phyloP scores from a whole-genome alignment of 805 yeast species.

The Lachancea kluyveri region DNA sequence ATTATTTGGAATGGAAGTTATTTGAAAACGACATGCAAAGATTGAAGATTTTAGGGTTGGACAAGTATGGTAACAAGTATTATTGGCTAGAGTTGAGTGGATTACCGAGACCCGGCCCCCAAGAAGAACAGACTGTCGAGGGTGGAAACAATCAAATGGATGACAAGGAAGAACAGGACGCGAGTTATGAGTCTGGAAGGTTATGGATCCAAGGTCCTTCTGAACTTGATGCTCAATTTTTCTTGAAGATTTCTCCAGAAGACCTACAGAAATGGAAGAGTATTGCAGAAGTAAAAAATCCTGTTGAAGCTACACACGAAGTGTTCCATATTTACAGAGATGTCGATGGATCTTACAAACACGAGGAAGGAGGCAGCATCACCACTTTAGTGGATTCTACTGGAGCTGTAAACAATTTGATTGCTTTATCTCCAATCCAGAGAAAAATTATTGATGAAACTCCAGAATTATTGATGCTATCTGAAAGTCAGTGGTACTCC shows the following conservation, averaged over 20 bases:
- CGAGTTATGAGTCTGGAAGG: constrained; percentile 71
- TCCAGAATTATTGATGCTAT: constrained; percentile 46
- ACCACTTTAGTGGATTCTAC: constrained; percentile 16
- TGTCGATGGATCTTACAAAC: constrained; percentile 15
- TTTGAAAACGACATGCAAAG: constrained; percentile 73
- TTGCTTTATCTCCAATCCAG: constrained; percentile 33
- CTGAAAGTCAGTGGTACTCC: constrained; percentile 58
- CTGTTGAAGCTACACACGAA: constrained; percentile 20
- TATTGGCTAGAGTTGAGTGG: constrained; percentile 96
- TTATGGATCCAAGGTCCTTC: constrained; percentile 91
- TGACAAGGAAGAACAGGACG: too few relatives aligned
- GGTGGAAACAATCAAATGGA: constrained; percentile 28
- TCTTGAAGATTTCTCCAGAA: constrained; percentile 28
- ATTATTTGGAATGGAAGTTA: constrained; percentile 52
- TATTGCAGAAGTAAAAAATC: constrained; percentile 15
- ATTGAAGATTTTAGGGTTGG: constrained; percentile 70
- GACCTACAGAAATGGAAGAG: constrained; percentile 26
- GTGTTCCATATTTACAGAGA: constrained; percentile 19
- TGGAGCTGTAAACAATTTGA: constrained; percentile 13
- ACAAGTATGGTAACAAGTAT: constrained; percentile 76
- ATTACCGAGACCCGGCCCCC: constrained; percentile 47
- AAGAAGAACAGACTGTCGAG: constrained; percentile 35
- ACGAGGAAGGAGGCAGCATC: constrained; percentile 12
- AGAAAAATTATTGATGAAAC: constrained; percentile 65
- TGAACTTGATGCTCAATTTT: constrained; percentile 37